Evolutionary conservation across 345 rosid species (phyloP).

Genomic region (Reutealis trisperma): DNA sequence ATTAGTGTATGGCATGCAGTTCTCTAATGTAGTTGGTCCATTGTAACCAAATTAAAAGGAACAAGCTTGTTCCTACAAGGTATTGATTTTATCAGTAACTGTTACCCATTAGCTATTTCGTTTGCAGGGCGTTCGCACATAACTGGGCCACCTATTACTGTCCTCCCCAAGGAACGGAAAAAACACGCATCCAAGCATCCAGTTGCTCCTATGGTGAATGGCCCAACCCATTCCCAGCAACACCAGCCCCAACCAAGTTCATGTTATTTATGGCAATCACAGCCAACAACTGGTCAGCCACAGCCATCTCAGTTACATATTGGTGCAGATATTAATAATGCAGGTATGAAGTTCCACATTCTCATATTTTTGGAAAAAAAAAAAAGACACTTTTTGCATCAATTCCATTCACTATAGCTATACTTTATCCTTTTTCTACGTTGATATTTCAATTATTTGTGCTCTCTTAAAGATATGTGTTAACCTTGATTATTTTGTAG

Average conservation of each 20-base stretch:
- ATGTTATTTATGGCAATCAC: constrained; percentile 17
- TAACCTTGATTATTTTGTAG: constrained; percentile 6
- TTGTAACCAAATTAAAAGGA: neutral
- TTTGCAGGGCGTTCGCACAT: constrained; percentile 26
- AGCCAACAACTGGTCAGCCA: constrained; percentile 17
- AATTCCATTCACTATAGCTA: neutral
- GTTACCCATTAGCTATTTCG: neutral
- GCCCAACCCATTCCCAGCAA: constrained; percentile 19
- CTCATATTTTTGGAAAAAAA: neutral
- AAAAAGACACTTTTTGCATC: neutral
- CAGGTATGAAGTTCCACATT: neutral
- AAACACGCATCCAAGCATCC: constrained; percentile 5
- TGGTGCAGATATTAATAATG: constrained; percentile 15
- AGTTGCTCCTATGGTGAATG: constrained; percentile 1
- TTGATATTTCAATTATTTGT: neutral
- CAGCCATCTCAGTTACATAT: constrained; percentile 20
- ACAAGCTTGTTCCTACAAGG: neutral
- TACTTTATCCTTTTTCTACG: neutral
- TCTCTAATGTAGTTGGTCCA: neutral
- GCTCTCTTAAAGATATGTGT: neutral
- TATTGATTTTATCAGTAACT: neutral
- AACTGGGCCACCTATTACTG: constrained; percentile 11
- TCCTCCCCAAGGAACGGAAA: constrained; percentile 7
- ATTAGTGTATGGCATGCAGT: neutral
- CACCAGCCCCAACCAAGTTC: constrained; percentile 22